A percentile compares a stretch with the other conserved stretches of the same genome.
These are phyloP conservation scores for Vicia sativa DNA, from an alignment of 306 rosid genomes.

Conservation along the genomic window DNA sequence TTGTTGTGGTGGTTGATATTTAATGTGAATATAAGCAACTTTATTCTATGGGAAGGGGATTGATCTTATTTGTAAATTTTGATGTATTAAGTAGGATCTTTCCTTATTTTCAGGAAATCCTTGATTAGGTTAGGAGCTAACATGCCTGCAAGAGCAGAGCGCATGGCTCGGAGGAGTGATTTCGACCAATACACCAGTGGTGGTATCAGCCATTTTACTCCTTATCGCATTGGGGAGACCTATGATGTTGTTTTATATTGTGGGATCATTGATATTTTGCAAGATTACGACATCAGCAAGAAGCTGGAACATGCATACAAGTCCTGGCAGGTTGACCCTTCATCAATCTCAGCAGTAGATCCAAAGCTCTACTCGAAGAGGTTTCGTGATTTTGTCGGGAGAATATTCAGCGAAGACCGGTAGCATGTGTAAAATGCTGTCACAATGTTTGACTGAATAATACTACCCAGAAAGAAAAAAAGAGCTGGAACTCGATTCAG, in stretches of 20 bases:
- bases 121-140: conserved; percentile 93
- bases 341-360: conserved; percentile 93
- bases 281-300: conserved; percentile 93
- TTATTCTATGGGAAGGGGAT: not conserved
- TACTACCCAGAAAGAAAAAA: not conserved
- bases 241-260: conserved; percentile 79
- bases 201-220: conserved; percentile 70
- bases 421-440: too few species aligned
- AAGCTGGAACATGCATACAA: conserved; percentile 95
- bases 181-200: conserved; percentile 73
- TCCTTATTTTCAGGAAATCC: conserved; percentile 64
- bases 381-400: conserved; percentile 85
- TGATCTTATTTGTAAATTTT: conserved; percentile 2
- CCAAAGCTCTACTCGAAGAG: conserved; percentile 94
- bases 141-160: conserved; percentile 96
- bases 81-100: not conserved
- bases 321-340: conserved; percentile 83
- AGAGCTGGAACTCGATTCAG: conserved; percentile 17
- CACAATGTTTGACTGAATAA: too few species aligned
- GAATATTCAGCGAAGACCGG: conserved; percentile 83
- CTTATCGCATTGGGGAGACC: conserved; percentile 69
- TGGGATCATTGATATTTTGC: conserved; percentile 94
- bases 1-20: not conserved
- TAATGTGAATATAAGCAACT: not conserved
- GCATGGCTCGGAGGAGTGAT: conserved; percentile 80